These are phyloP conservation scores for Talaromyces ruber DNA, from an alignment of 495 filamentous ascomycete genomes.

Conservation along the genomic window DNA sequence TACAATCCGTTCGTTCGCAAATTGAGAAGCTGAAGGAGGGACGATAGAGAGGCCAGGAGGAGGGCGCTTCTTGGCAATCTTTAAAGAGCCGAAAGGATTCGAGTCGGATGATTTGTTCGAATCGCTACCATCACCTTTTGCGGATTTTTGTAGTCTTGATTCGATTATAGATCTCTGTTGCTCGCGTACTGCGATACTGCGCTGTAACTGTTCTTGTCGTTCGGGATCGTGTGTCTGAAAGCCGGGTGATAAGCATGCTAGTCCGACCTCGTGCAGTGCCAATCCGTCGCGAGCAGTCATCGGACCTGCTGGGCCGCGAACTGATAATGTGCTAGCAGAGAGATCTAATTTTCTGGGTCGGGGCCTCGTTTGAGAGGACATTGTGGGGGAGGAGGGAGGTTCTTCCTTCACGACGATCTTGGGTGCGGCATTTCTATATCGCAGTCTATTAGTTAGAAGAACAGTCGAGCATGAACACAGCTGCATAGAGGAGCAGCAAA, in stretches of 20 bases:
- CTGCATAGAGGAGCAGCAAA: not conserved
- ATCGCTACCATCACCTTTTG: constrained; percentile 62
- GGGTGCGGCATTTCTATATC: constrained; percentile 43
- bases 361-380: constrained; percentile 63
- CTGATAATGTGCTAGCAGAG: constrained; percentile 55
- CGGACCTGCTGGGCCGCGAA: constrained; percentile 62
- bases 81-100: constrained; percentile 48
- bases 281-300: constrained; percentile 74
- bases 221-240: constrained; percentile 94
- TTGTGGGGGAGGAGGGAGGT: constrained; percentile 71
- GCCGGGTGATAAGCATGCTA: constrained; percentile 90
- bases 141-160: constrained; percentile 77
- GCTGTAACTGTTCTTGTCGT: constrained; percentile 90
- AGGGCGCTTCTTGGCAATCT: constrained; percentile 66
- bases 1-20: constrained; percentile 91
- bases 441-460: constrained; percentile 9
- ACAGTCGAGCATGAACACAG: not conserved
- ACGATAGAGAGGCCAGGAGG: constrained; percentile 90
- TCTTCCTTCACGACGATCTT: constrained; percentile 97
- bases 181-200: constrained; percentile 87
- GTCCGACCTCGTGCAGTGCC: constrained; percentile 82
- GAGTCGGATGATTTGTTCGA: constrained; percentile 44
- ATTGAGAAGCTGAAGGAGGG: constrained; percentile 91
- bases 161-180: constrained; percentile 95
- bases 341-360: constrained; percentile 86